These are phyloP conservation scores for Paecilomyces formosus DNA, from an alignment of 2,329 filamentous ascomycete species.

Conservation along the genomic window DNA sequence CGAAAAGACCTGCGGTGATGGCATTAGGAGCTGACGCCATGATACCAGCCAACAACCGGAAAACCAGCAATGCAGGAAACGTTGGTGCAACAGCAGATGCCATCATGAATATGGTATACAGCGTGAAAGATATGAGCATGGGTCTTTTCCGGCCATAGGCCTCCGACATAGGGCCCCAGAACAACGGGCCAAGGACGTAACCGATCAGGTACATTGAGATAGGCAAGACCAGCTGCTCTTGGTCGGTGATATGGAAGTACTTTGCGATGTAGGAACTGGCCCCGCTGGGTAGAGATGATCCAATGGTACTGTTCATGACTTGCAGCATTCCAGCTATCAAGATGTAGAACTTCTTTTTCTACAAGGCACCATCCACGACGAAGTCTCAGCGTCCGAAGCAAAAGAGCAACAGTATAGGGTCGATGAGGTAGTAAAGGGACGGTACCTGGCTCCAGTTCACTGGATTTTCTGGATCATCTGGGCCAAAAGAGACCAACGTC, in stretches of 20 bases:
- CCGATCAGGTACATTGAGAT: slow-evolving; percentile 36
- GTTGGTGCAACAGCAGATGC: slow-evolving; percentile 37
- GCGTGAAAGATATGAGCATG: slow-evolving; percentile 44
- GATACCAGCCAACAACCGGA: slow-evolving; percentile 40
- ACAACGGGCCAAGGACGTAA: slow-evolving; percentile 35
- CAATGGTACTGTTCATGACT: slow-evolving; percentile 35
- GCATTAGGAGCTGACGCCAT: slow-evolving; percentile 39
- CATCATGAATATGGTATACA: slow-evolving; percentile 36
- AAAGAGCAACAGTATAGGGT: neutral
- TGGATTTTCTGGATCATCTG: slow-evolving; percentile 26
- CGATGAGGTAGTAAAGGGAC: neutral
- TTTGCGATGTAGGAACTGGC: slow-evolving; percentile 29
- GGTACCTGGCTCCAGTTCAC: slow-evolving; percentile 26
- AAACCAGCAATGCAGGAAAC: slow-evolving; percentile 34
- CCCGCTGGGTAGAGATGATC: slow-evolving; percentile 32
- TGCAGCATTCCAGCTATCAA: slow-evolving; percentile 28
- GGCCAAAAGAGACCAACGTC: slow-evolving; percentile 26
- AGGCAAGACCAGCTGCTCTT: slow-evolving; percentile 27
- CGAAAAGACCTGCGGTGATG: slow-evolving; percentile 39
- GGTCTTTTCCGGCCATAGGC: slow-evolving; percentile 34
- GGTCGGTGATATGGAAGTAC: slow-evolving; percentile 25
- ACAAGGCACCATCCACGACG: neutral
- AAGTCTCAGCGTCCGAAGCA: neutral
- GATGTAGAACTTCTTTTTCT: slow-evolving; percentile 28
- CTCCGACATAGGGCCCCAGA: slow-evolving; percentile 39